Base-by-base conservation (phyloP, 2,329 filamentous ascomycete genomes). In the Colletotrichum endophyticum region DNA sequence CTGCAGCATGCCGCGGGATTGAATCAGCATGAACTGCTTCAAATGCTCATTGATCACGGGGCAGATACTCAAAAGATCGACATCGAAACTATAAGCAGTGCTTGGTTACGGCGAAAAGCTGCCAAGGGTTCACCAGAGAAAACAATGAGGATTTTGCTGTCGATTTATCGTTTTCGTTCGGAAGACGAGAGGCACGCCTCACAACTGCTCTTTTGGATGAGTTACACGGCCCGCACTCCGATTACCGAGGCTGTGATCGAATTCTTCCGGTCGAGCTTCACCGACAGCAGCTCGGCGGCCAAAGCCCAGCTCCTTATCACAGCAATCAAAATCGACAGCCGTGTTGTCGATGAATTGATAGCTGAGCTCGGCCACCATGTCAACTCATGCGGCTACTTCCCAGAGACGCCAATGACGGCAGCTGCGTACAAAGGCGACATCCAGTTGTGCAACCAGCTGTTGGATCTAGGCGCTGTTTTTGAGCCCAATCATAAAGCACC, bases 241-340 rank as follows among this genome's bases (percentile, higher is more conserved):
- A 2, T 13, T 1, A 49, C 11, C 1, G 70, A 72, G 2, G 19
- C 3, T 2, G 6, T n/a, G 1, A 59, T 72, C 6, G 25, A 25
- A 6, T n/a, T 19, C 7, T 59, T 66, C 4, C 8, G 19, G 6
- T 13, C 2, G 0, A 28, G 3, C 13, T n/a, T 49, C 19, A 1
- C 1, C 3, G 2, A 49, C 0, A 4, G n/a, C 44, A 49, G 44
- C 6, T 0, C n/a, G 0, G n/a, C 11, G 0, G 44, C 44, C 1
- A 49, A 22, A 8, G 1, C 44, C 2, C 22, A 15, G 4, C 64
- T 72, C 1, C 53, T 73, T 1, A 16, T 61, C 3, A 34, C 70
- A 1, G 25, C 70, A 5, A 30, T 72, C 49, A 68, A 2, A 3
- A 44, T 16, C 4, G 3, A 62, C 7, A 61, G 63, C 6, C 3